phyloP scores from a whole-genome alignment of 2,329 filamentous ascomycete genomes.

The Verticillium nubilum region DNA sequence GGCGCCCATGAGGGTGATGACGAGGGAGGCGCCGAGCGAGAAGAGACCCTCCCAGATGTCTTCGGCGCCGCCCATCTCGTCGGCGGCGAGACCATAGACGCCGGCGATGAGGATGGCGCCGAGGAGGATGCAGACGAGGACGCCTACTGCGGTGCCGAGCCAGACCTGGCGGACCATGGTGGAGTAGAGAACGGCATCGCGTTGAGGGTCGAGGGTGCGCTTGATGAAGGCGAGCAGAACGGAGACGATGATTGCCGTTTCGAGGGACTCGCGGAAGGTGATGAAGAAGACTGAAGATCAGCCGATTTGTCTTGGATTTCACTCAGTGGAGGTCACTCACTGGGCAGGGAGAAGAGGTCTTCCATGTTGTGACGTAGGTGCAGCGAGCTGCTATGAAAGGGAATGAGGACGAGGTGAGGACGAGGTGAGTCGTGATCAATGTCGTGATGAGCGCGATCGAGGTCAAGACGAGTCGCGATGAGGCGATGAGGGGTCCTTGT shows the following conservation, averaged over 20 bases:
- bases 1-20: slow-evolving; percentile 61
- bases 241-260: slow-evolving; percentile 61
- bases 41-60: slow-evolving; percentile 63
- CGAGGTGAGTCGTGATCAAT: neutral
- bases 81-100: slow-evolving; percentile 48
- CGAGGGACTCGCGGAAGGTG: slow-evolving; percentile 61
- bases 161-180: slow-evolving; percentile 53
- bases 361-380: slow-evolving; percentile 5
- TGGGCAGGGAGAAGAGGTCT: slow-evolving; percentile 13
- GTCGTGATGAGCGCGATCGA: too few species aligned
- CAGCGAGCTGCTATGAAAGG: neutral
- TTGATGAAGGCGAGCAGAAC: slow-evolving; percentile 62
- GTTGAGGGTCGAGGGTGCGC: slow-evolving; percentile 51
- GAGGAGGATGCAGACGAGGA: slow-evolving; percentile 12
- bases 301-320: neutral
- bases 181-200: slow-evolving; percentile 46
- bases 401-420: neutral
- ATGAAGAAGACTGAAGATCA: slow-evolving; percentile 57
- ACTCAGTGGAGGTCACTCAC: neutral
- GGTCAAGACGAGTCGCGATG: too few species aligned
- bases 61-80: slow-evolving; percentile 54
- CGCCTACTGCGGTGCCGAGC: slow-evolving; percentile 33
- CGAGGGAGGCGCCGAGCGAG: slow-evolving; percentile 51
- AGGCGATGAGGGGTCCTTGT: neutral
- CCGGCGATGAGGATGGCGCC: slow-evolving; percentile 13